A percentile compares a stretch with the other conserved stretches of the same genome.
Conservation (phyloP, 371 early-diverging fungal genomes). For the Mucor plumbeus region DNA sequence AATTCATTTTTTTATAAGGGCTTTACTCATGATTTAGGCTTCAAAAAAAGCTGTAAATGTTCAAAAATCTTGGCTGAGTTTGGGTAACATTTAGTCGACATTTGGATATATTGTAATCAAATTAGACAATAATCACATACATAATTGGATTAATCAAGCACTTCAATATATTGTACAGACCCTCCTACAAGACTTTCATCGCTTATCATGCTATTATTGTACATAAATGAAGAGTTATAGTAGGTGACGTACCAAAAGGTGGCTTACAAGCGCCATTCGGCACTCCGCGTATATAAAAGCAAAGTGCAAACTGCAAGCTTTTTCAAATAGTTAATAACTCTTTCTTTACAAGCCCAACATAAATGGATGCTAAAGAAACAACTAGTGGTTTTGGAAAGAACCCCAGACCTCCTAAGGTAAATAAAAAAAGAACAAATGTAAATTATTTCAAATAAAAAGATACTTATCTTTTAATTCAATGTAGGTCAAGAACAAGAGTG, state of each 20-base stretch:
- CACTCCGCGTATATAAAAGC: neutral
- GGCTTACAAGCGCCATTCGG: neutral
- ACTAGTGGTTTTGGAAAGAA: slow-evolving; percentile 53
- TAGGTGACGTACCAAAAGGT: slow-evolving; percentile 3
- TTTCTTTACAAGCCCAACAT: neutral
- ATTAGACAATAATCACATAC: neutral
- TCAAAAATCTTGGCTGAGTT: neutral
- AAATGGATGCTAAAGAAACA: slow-evolving; percentile 50
- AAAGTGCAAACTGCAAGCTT: neutral
- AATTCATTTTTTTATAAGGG: neutral
- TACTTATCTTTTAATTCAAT: neutral
- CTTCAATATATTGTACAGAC: too few relatives aligned
- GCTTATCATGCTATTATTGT: neutral
- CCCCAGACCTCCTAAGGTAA: slow-evolving; percentile 62
- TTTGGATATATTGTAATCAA: neutral
- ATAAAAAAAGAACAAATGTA: too few relatives aligned
- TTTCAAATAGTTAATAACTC: too few relatives aligned
- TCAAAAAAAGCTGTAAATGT: neutral
- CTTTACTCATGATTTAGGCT: neutral
- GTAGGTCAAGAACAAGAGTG: slow-evolving; percentile 96
- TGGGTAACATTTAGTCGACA: neutral
- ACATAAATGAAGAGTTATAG: neutral
- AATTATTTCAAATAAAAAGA: too few relatives aligned
- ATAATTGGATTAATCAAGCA: too few relatives aligned
- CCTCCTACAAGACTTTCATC: neutral